Evolutionary conservation across 164 flowering plant species (phyloP), one percentile per base, ranked within the genome.

Genomic region (Stephania yunnanensis): DNA sequence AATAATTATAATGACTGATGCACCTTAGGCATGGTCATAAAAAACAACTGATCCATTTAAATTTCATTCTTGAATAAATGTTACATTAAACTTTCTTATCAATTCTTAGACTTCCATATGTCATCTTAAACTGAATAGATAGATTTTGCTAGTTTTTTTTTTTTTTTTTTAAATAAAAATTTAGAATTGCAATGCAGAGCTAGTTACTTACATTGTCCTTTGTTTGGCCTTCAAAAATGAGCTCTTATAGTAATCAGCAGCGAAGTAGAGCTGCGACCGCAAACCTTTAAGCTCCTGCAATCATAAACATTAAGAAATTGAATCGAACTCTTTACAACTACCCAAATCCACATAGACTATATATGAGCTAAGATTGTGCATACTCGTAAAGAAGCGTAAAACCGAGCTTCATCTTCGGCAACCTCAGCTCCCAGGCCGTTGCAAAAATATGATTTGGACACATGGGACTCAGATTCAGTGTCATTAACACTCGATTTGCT

Each of bases 171-270:
- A n/a, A n/a, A n/a, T n/a, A 36, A 36, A 2, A 36, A 36, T 4
- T 36, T 36, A 36, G 42, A 36, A 69, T 1, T 30, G 12, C 2
- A 4, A 71, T 25, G 64, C 42, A 70, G 4, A 42, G 58, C 29
- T 7, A 30, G 11, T 22, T 42, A 9, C 67, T 29, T 68, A 55
- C 69, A 73, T 48, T 72, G 76, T 84, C 86, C 85, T 91, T 29
- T 87, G 78, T 44, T 84, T 53, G 53, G 91, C 67, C 25, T 88
- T 85, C 81, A 81, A 58, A 82, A 87, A 91, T 10, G 88, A 72
- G 0, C 72, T 45, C 78, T 93, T 88, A 52, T 89, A 93, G 84
- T 85, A 88, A 61, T 90, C 90, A 0, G 98, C 98, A 48, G 97
- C 97, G 29, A 79, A 74, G 72, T 91, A 89, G 50, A 93, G 93